Evolutionary conservation across 1,139 yeast species (phyloP).

Genomic region (Sugiyamaella castrensis): DNA sequence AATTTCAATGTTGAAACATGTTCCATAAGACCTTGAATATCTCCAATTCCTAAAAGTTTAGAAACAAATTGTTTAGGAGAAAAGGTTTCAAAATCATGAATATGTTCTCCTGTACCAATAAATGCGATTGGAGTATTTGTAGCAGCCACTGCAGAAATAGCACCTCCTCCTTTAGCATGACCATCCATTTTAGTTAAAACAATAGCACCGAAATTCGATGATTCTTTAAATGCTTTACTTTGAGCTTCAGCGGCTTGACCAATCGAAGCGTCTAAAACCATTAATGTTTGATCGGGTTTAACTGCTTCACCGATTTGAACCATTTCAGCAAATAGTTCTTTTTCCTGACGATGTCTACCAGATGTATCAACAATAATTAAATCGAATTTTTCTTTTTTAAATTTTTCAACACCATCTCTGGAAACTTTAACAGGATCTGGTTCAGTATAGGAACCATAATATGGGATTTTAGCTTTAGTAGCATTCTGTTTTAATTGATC

Average conservation of each 20-base stretch:
- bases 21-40: slow-evolving; percentile 88
- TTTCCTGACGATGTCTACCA: slow-evolving; percentile 96
- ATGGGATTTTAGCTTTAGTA: slow-evolving; percentile 90
- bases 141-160: slow-evolving; percentile 97
- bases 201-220: slow-evolving; percentile 91
- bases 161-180: slow-evolving; percentile 99
- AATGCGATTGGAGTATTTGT: slow-evolving; percentile 94
- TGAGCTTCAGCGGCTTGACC: slow-evolving; percentile 99
- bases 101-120: slow-evolving; percentile 98
- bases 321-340: slow-evolving; percentile 91
- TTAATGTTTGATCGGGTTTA: slow-evolving; percentile 87
- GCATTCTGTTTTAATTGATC: slow-evolving; percentile 98
- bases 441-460: slow-evolving; percentile 91
- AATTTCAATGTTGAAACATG: slow-evolving; percentile 85
- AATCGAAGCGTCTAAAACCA: slow-evolving; percentile 96
- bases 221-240: slow-evolving; percentile 89
- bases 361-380: slow-evolving; percentile 95
- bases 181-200: slow-evolving; percentile 97
- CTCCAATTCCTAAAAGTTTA: slow-evolving; percentile 91
- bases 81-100: slow-evolving; percentile 87
- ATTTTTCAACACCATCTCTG: slow-evolving; percentile 84
- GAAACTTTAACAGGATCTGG: slow-evolving; percentile 95
- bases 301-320: slow-evolving; percentile 84
- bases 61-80: slow-evolving; percentile 88
- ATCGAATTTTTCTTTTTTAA: slow-evolving; percentile 88